Evolutionary conservation across 2,329 filamentous ascomycete genomes (phyloP).

Genomic region (Scopulariopsis brevicaulis): DNA sequence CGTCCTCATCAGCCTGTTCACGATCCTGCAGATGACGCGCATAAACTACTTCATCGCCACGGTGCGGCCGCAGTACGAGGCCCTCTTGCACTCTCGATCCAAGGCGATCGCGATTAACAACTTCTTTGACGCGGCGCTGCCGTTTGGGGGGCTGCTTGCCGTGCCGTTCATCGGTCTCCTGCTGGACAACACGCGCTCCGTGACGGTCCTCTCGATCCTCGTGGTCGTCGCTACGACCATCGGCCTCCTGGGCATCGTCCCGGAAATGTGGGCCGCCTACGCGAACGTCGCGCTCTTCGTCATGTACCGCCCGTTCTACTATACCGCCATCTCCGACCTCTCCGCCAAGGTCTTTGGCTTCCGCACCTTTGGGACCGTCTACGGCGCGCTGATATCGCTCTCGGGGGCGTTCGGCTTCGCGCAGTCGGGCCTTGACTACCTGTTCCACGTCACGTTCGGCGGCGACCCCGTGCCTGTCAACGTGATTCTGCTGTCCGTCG

Average conservation of each 20-base stretch:
- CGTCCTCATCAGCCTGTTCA: constrained; percentile 71
- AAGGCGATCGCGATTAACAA: constrained; percentile 63
- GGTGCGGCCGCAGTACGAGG: constrained; percentile 69
- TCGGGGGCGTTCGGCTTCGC: constrained; percentile 76
- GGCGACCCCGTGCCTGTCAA: constrained; percentile 73
- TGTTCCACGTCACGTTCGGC: constrained; percentile 62
- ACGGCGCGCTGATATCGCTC: constrained; percentile 79
- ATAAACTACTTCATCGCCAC: constrained; percentile 94
- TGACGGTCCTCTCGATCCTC: constrained; percentile 57
- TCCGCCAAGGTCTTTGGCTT: constrained; percentile 88
- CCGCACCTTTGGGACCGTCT: constrained; percentile 86
- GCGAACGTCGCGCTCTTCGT: constrained; percentile 70
- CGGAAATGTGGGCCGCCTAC: constrained; percentile 59
- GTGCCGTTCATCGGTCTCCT: constrained; percentile 78
- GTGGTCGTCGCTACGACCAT: constrained; percentile 64
- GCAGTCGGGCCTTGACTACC: constrained; percentile 66
- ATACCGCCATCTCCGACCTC: constrained; percentile 84
- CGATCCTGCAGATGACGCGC: constrained; percentile 62
- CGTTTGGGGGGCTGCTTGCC: constrained; percentile 70
- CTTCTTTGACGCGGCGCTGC: constrained; percentile 71
- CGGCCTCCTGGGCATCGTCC: constrained; percentile 65
- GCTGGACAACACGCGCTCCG: constrained; percentile 66
- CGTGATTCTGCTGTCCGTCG: constrained; percentile 49
- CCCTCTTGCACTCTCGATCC: constrained; percentile 51
- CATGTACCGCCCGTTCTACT: constrained; percentile 79